Percentiles rank a stretch among this genome's conserved stretches.
phyloP scores from a whole-genome alignment of 805 yeast species.

The Yarrowia hollandica region DNA sequence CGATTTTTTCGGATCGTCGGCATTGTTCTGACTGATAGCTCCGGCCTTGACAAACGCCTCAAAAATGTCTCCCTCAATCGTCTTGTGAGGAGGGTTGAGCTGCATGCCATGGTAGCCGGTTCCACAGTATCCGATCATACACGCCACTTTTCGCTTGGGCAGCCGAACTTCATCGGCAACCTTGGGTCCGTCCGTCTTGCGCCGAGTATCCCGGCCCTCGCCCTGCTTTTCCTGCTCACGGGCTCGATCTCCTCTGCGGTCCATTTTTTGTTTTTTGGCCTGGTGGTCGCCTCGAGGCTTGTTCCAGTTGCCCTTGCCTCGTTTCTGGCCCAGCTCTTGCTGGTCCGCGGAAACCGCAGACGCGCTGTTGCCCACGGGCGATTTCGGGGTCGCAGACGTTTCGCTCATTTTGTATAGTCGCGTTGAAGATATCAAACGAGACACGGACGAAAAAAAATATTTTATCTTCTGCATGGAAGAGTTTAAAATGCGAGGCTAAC shows the following conservation, averaged over 20 bases:
- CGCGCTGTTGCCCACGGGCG: conserved; percentile 8
- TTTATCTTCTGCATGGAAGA: no score
- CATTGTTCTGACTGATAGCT: conserved; percentile 81
- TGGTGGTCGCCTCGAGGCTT: conserved; percentile 1
- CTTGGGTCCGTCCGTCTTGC: conserved; percentile 8
- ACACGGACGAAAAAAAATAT: no score
- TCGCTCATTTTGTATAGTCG: conserved; percentile 1
- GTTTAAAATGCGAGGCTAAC: no score
- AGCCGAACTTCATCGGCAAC: conserved; percentile 37
- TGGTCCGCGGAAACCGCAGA: not conserved
- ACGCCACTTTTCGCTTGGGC: conserved; percentile 83
- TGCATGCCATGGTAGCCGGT: conserved; percentile 98
- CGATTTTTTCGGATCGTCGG: conserved; percentile 82
- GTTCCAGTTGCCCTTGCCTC: conserved; percentile 28
- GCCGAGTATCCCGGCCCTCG: conserved; percentile 11
- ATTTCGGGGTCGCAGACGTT: not conserved
- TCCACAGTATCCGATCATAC: conserved; percentile 91
- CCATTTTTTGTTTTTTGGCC: conserved; percentile 24
- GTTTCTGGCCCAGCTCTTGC: conserved; percentile 10
- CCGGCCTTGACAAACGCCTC: conserved; percentile 83
- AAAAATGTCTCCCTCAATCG: conserved; percentile 88
- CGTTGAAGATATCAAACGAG: no score
- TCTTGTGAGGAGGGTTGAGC: conserved; percentile 78
- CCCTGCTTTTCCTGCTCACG: conserved; percentile 12
- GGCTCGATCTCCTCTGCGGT: conserved; percentile 4